Evolutionary conservation across 352 stramenopile species (phyloP).

Genomic region (Halophytophthora polymorphica): DNA sequence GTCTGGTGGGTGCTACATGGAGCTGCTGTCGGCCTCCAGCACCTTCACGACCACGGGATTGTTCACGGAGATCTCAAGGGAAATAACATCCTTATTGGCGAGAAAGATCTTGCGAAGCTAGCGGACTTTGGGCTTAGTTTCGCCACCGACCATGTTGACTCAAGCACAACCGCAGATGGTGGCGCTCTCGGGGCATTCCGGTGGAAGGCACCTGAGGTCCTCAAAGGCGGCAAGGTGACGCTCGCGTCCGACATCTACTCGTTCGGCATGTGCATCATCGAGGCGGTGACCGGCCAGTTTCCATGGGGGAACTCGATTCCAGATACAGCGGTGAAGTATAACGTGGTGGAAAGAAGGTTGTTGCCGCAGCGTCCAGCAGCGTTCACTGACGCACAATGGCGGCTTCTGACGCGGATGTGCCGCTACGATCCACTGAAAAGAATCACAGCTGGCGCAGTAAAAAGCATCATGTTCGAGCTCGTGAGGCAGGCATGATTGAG

Average conservation of each 20-base stretch:
- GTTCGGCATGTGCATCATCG: slow-evolving; percentile 13
- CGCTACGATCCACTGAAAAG: neutral
- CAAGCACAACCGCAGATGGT: neutral
- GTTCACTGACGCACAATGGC: too few relatives aligned
- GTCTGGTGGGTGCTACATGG: too few relatives aligned
- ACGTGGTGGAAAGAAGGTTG: neutral
- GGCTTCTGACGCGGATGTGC: too few relatives aligned
- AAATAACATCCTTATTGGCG: too few relatives aligned
- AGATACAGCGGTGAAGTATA: neutral
- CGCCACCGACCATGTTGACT: neutral
- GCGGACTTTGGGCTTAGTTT: neutral
- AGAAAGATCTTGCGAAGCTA: neutral
- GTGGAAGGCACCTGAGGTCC: too few relatives aligned
- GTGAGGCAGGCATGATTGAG: too few relatives aligned
- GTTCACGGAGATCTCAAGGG: neutral
- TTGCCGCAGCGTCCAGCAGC: neutral
- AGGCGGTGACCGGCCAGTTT: neutral
- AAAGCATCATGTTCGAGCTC: too few relatives aligned
- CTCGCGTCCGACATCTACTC: slow-evolving; percentile 9
- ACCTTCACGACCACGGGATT: neutral
- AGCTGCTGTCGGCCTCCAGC: too few relatives aligned
- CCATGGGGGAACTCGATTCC: neutral
- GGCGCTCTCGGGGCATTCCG: neutral
- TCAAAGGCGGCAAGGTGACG: neutral
- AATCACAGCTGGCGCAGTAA: too few relatives aligned